These are phyloP conservation scores for Flaveria floridana DNA, from an alignment of 140 eudicot genomes.

Conservation along the genomic window DNA sequence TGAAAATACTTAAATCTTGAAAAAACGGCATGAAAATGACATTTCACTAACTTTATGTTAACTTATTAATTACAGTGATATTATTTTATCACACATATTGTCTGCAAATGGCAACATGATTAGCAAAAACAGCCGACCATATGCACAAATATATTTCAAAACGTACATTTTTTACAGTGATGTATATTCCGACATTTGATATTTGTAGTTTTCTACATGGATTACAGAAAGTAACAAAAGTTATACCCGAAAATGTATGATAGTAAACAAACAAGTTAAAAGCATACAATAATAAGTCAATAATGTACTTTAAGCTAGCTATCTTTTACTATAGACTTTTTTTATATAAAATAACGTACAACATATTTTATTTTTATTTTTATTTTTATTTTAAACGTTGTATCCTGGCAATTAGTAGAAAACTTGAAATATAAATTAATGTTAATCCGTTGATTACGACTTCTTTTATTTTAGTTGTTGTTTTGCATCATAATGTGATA, in stretches of 20 bases:
- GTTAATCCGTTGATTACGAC: no score
- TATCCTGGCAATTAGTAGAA: no score
- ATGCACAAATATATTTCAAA: neutral
- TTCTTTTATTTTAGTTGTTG: no score
- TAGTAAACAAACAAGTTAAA: neutral
- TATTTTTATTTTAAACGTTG: no score
- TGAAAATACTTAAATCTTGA: no score
- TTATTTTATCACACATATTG: neutral
- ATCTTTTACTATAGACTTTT: neutral
- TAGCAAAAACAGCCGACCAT: neutral
- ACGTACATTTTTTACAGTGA: no score
- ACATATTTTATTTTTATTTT: no score
- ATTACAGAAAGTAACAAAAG: neutral
- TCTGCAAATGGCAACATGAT: neutral
- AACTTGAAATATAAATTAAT: no score
- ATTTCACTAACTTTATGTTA: neutral
- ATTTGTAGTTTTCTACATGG: neutral
- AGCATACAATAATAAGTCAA: neutral
- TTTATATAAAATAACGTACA: no score
- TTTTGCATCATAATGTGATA: no score
- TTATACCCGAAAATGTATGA: neutral
- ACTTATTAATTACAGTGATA: neutral
- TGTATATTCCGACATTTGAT: neutral
- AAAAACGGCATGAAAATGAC: neutral
- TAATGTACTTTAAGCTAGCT: neutral